Evolutionary conservation across 345 rosid species (phyloP), one percentile per base, ranked within the genome.

Genomic region (Ailanthus altissimus): DNA sequence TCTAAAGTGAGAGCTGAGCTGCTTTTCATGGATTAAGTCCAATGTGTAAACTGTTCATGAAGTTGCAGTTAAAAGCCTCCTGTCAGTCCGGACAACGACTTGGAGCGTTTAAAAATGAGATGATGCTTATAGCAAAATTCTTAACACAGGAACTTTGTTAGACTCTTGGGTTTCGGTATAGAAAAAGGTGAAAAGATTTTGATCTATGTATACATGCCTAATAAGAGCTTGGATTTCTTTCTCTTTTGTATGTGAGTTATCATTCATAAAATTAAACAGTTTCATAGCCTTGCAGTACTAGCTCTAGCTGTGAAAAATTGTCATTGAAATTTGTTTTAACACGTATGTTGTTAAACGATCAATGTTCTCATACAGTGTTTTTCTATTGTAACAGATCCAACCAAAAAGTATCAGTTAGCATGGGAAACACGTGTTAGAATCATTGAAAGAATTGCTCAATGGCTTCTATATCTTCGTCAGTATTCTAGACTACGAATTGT

Each of bases 61-160:
- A 61, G 64, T 85, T 32, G 88, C 86, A 0, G 86, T 81, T 42
- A 85, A 85, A 49, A 79, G 84, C 76, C 81, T 81, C 83, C 1
- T 45, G 38, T 76, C 26, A 67, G 38, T 81, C 86, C 7, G 78
- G 78, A 14, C 88, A 85, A 53, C 86, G 85, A 1, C 16, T 70
- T 26, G 56, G 53, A 49, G 86, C 81, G 79, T 83, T 79, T 63
- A 83, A 61, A 61, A 83, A 83, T 8, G 84, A 83, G 72, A 83
- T 77, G 7, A 4, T 74, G 1, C 42, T 83, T 0, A 65, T 80
- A 4, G 81, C 84, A 4, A 78, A 76, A 64, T 83, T 81, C 50
- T n/a, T 86, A 81, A 67, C 86, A 83, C 72, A 78, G 78, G n/a
- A 85, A 85, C 76, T 81, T 83, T 53, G 88, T 85, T 1, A 78